phyloP scores from a whole-genome alignment of 495 filamentous ascomycete species.

The Aspergillus carlsbadensis region DNA sequence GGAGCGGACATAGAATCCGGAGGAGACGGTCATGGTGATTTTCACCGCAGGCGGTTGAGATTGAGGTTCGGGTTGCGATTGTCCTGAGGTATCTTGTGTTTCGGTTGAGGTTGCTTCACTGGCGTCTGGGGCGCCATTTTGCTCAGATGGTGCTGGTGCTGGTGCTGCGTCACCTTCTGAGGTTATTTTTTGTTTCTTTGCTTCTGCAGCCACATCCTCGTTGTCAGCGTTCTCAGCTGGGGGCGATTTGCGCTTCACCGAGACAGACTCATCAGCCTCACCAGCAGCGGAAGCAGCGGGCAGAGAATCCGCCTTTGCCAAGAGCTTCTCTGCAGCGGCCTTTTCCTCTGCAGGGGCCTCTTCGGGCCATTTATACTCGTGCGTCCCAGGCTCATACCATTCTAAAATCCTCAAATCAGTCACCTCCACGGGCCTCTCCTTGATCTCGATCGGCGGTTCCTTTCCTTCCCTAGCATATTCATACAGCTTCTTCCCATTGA shows the following conservation, averaged over 20 bases:
- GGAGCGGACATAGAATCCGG: constrained; percentile 95
- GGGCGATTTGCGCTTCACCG: constrained; percentile 35
- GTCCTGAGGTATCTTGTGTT: constrained; percentile 15
- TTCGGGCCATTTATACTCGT: constrained; percentile 68
- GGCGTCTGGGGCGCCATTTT: constrained; percentile 13
- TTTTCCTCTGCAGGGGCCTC: constrained; percentile 73
- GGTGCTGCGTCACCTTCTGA: constrained; percentile 19
- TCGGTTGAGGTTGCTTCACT: constrained; percentile 15
- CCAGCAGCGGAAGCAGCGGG: constrained; percentile 18
- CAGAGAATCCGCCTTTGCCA: constrained; percentile 39
- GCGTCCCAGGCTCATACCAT: constrained; percentile 82
- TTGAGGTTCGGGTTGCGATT: constrained; percentile 21
- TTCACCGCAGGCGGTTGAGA: constrained; percentile 65
- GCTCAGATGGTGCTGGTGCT: constrained; percentile 8
- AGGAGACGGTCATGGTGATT: constrained; percentile 88
- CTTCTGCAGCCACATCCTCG: constrained; percentile 9
- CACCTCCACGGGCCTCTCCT: constrained; percentile 75
- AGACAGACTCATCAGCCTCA: constrained; percentile 16
- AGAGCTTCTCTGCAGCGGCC: constrained; percentile 67
- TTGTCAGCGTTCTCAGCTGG: constrained; percentile 25
- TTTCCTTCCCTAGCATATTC: constrained; percentile 93
- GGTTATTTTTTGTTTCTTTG: constrained; percentile 39
- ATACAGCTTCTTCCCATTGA: constrained; percentile 88
- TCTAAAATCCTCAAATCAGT: constrained; percentile 74
- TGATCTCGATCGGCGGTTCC: constrained; percentile 77